Evolutionary conservation across 257 asterid species (phyloP), one percentile per base, ranked within the genome.

Genomic region (Rehmannia glutinosa): DNA sequence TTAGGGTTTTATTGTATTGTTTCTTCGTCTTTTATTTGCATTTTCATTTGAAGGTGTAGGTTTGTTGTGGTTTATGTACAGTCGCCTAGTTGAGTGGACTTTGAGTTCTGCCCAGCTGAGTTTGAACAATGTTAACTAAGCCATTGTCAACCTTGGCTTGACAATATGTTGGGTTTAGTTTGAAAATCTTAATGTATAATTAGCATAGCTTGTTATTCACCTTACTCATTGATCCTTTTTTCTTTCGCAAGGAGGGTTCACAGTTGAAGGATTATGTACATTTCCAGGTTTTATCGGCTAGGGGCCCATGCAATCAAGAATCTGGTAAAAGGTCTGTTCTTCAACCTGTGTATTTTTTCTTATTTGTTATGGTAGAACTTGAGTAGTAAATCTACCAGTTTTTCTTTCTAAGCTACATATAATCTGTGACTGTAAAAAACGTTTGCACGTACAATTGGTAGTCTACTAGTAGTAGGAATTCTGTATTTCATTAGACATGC

Each of bases 181-280:
- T 6, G 64, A 15, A 27, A 6, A 13, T 49, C 38, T 68, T 43
- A 27, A 13, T 51, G 30, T 38, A 20, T 9, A 57, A 47, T 50
- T 16, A 38, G 46, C 28, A 11, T 46, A 49, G 28, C 28, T 33
- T 19, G 38, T 64, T 64, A 47, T 70, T 66, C 32, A 8, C 43
- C 27, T 66, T 16, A 32, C 28, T 55, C 64, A 55, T 73, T 47
- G 45, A 6, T 45, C 63, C 19, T 21, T 69, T 60, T 62, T 66
- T 46, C 50, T 24, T 64, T 64, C 16, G 32, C 20, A 24, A 61
- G 77, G 49, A 39, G 51, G 69, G 35, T 72, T 64, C 57, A 55
- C 75, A 70, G 75, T 78, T 70, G 61, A 64, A 58, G 70, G 81
- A 80, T 75, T 73, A 83, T 83, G 88, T 80, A 77, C 64, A 50